Percentiles rank a stretch among this genome's conserved stretches.
Conservation (phyloP, 768 basidiomycete genomes). For the Serendipita sp. region DNA sequence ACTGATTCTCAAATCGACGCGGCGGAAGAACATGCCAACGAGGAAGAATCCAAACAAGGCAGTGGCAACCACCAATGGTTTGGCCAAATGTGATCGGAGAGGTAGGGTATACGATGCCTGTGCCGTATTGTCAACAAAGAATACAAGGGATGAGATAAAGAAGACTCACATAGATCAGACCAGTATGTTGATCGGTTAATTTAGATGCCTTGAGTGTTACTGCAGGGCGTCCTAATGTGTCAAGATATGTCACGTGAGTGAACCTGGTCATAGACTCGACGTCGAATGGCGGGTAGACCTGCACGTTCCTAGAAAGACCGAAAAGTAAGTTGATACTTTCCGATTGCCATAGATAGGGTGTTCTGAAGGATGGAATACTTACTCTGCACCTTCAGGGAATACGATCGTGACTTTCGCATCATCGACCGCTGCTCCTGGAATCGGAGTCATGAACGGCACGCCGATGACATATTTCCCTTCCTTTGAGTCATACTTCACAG, state of each 20-base stretch:
- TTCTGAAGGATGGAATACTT: constrained; percentile 22
- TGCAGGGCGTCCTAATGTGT: constrained; percentile 68
- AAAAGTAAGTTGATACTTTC: no score
- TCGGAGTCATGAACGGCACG: constrained; percentile 70
- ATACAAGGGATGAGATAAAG: background rate
- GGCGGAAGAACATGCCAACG: constrained; percentile 27
- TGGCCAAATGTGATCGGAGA: constrained; percentile 64
- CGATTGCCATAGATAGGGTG: no score
- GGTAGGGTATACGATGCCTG: constrained; percentile 84
- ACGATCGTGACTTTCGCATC: constrained; percentile 65
- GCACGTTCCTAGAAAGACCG: constrained; percentile 44
- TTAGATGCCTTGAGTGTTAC: constrained; percentile 57
- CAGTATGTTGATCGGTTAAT: constrained; percentile 64
- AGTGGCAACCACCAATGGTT: constrained; percentile 61
- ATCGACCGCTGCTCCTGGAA: constrained; percentile 67
- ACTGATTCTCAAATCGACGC: constrained; percentile 34
- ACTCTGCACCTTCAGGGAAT: constrained; percentile 93
- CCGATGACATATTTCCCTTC: constrained; percentile 55
- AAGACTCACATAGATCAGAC: constrained; percentile 61
- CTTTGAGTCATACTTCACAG: constrained; percentile 43
- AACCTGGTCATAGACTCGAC: constrained; percentile 41
- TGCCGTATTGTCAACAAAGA: background rate
- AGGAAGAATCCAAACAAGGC: constrained; percentile 56
- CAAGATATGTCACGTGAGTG: constrained; percentile 78
- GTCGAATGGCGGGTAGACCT: constrained; percentile 63